Evolutionary conservation across 1,139 yeast species (phyloP), one percentile per base, ranked within the genome.

Genomic region (Candida albicans): DNA sequence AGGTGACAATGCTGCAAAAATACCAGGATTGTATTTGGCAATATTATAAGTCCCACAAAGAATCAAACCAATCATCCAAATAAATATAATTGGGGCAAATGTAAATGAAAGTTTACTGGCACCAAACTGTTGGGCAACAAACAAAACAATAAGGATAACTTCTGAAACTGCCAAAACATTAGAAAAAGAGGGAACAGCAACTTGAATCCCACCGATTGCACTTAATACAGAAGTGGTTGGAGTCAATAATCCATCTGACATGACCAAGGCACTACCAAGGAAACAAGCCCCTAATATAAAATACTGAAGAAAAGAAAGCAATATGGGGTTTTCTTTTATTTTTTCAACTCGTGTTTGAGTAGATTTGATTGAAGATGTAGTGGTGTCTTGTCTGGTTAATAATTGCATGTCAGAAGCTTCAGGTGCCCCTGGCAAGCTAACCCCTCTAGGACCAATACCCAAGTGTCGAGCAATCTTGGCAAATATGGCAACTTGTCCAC

Each of bases 211-310:
- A 2, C 70, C 69, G 32, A 74, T 55, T 1, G 84, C 81, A 48
- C 79, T 73, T 44, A 80, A 65, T 1, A 81, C 81, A 1, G 84
- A 79, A 2, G 83, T 78, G 1, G 84, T 79, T 25, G 86, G 85
- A 3, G 85, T 81, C 49, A 81, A 65, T 45, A 81, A 61, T 6
- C 85, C 85, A 59, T 81, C 85, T 2, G 82, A 73, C 38, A 80
- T 64, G 15, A 80, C 80, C 53, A 81, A 63, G 0, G 82, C 64
- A 54, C 83, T 77, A 3, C 84, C 85, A 36, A 77, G 46, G 47
- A 80, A 77, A 50, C 82, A 76, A 8, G 70, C 57, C n/a, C 57
- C 54, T 41, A 74, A 54, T 31, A 70, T 67, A 31, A 70, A 52
- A 24, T 47, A 53, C 8, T 74, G 67, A 3, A 75, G 54, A 11